Conservation (phyloP, 768 basidiomycete species). For the Phanerochaete sordida region DNA sequence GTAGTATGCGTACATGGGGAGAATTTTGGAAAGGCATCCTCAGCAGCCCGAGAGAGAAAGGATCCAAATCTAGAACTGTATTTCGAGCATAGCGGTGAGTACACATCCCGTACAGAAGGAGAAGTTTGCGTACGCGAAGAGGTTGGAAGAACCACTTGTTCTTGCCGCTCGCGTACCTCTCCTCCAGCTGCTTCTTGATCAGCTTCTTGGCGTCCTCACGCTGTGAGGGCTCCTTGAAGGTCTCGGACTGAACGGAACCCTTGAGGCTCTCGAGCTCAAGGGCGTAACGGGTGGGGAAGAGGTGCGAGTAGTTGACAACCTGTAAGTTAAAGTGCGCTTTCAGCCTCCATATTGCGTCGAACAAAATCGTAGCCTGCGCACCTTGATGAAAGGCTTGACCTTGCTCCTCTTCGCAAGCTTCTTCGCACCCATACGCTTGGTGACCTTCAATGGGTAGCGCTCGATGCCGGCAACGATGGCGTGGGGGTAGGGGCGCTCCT, state of each 20-base stretch:
- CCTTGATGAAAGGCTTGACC: conserved; percentile 99
- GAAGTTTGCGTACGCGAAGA: conserved; percentile 57
- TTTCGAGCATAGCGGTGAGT: not conserved
- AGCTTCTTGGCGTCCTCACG: conserved; percentile 94
- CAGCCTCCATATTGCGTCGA: not conserved
- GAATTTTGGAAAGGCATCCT: conserved; percentile 27
- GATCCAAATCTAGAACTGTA: conserved; percentile 29
- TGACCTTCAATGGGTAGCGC: conserved; percentile 97
- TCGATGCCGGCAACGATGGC: conserved; percentile 98
- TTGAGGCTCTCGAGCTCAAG: conserved; percentile 95
- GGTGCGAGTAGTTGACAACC: conserved; percentile 97
- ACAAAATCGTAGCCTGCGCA: conserved; percentile 31
- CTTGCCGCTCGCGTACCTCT: conserved; percentile 89
- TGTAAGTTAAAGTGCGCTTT: conserved; percentile 26
- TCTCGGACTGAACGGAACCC: conserved; percentile 77
- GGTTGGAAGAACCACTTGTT: conserved; percentile 97
- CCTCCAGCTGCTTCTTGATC: conserved; percentile 95
- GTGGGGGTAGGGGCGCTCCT: conserved; percentile 95
- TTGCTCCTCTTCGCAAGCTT: conserved; percentile 89
- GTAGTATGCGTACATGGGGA: conserved; percentile 35
- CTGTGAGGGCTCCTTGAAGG: conserved; percentile 97
- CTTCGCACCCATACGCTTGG: conserved; percentile 96
- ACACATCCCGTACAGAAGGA: too few relatives aligned
- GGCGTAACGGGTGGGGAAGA: conserved; percentile 98
- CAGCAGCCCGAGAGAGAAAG: conserved; percentile 9